phyloP scores from a whole-genome alignment of 345 rosid species.

The Eucalyptus sideroxylon region DNA sequence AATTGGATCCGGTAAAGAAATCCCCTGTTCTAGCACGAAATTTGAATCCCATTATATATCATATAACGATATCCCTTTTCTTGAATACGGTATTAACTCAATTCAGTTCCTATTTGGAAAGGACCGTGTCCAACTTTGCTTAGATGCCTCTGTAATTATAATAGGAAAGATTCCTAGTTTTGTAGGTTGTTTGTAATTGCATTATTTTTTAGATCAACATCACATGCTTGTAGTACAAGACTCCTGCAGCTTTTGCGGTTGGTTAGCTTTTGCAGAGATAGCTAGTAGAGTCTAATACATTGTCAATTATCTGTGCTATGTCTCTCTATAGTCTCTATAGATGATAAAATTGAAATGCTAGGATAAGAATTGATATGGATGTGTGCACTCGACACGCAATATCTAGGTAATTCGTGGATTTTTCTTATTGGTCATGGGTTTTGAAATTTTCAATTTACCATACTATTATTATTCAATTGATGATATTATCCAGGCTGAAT shows the following conservation, averaged over 20 bases:
- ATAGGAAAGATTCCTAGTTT: neutral
- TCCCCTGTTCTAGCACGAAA: neutral
- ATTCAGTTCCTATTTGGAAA: neutral
- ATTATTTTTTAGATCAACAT: neutral
- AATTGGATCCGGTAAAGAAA: neutral
- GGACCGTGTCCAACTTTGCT: neutral
- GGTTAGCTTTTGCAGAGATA: neutral
- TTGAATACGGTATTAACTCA: neutral
- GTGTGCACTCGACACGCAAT: rapidly evolving
- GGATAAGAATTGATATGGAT: neutral
- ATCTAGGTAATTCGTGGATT: neutral
- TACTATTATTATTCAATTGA: neutral
- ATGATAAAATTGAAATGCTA: neutral
- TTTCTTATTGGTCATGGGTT: neutral
- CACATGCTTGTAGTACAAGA: neutral
- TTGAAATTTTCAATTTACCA: neutral
- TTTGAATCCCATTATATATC: neutral
- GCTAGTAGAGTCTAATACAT: neutral
- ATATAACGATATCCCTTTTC: neutral
- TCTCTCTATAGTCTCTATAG: neutral
- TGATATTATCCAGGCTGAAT: neutral
- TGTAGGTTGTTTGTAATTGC: neutral
- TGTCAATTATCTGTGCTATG: neutral
- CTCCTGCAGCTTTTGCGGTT: neutral
- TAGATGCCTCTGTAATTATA: neutral